phyloP scores from a whole-genome alignment of 164 flowering plant species.

The Stephania yunnanensis region DNA sequence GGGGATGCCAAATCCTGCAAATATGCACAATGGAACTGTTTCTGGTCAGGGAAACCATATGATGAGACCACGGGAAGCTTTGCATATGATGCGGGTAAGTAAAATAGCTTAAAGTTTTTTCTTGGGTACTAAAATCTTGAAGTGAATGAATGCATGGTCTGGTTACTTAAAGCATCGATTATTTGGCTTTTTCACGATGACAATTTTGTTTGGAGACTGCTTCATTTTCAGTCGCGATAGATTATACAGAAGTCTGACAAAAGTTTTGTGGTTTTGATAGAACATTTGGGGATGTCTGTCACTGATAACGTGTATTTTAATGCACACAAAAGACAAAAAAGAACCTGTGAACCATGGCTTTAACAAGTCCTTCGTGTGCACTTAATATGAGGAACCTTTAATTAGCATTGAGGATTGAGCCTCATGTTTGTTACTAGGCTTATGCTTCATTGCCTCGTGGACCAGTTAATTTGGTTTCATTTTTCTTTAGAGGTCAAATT shows the following conservation, averaged over 20 bases:
- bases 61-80: slow-evolving; percentile 68
- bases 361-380: background rate
- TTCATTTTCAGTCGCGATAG: background rate
- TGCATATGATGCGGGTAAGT: slow-evolving; percentile 74
- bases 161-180: too few species aligned
- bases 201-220: background rate
- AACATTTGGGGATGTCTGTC: background rate
- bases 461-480: too few species aligned
- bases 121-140: too few species aligned
- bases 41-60: slow-evolving; percentile 68
- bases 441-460: too few species aligned
- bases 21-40: slow-evolving; percentile 53
- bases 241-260: too few species aligned
- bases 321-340: background rate
- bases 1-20: slow-evolving; percentile 58
- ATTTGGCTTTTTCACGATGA: background rate
- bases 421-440: too few species aligned
- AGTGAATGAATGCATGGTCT: background rate
- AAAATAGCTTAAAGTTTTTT: background rate
- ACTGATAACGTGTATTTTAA: background rate
- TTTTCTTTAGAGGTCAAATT: too few species aligned
- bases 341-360: background rate
- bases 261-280: too few species aligned
- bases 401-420: too few species aligned
- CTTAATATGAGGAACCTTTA: background rate